Conservation (phyloP, 192 early-diverging fungal species). For the Entomortierella beljakovae region DNA sequence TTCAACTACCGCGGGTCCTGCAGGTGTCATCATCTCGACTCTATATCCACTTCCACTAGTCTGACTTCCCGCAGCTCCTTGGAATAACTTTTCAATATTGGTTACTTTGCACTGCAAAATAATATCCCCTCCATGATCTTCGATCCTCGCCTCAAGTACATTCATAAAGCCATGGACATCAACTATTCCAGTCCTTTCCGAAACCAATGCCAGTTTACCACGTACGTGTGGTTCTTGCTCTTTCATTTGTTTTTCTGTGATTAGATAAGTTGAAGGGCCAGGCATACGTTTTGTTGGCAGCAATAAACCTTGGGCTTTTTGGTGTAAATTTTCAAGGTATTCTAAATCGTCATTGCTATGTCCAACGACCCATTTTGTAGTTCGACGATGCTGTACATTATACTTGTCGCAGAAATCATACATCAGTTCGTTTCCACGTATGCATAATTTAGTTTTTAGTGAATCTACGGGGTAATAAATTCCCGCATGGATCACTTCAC, state of each 20-base stretch:
- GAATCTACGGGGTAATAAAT: slow-evolving; percentile 83
- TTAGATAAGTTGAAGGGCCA: slow-evolving; percentile 64
- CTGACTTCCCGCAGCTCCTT: background rate
- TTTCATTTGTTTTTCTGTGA: slow-evolving; percentile 51
- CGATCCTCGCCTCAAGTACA: slow-evolving; percentile 63
- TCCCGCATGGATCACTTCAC: slow-evolving; percentile 91
- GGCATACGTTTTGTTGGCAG: slow-evolving; percentile 30
- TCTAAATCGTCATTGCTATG: slow-evolving; percentile 60
- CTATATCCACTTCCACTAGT: slow-evolving; percentile 51
- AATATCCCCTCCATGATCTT: slow-evolving; percentile 66
- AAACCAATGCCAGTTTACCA: slow-evolving; percentile 68
- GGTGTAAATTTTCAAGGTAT: slow-evolving; percentile 64
- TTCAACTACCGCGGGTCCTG: slow-evolving; percentile 60
- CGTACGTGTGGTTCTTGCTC: slow-evolving; percentile 71
- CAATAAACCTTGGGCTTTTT: slow-evolving; percentile 63
- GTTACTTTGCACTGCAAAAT: slow-evolving; percentile 63
- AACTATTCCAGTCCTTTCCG: slow-evolving; percentile 84
- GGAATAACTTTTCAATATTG: slow-evolving; percentile 41
- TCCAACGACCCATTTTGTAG: slow-evolving; percentile 88
- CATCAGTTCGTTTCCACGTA: slow-evolving; percentile 76
- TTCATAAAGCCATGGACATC: slow-evolving; percentile 82
- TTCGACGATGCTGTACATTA: slow-evolving; percentile 61
- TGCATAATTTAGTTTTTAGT: slow-evolving; percentile 82
- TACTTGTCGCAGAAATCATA: slow-evolving; percentile 70
- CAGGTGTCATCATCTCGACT: slow-evolving; percentile 61